Base-by-base conservation (phyloP, 1,284 basidiomycete genomes). In the Cutaneotrichosporon dermatis region DNA sequence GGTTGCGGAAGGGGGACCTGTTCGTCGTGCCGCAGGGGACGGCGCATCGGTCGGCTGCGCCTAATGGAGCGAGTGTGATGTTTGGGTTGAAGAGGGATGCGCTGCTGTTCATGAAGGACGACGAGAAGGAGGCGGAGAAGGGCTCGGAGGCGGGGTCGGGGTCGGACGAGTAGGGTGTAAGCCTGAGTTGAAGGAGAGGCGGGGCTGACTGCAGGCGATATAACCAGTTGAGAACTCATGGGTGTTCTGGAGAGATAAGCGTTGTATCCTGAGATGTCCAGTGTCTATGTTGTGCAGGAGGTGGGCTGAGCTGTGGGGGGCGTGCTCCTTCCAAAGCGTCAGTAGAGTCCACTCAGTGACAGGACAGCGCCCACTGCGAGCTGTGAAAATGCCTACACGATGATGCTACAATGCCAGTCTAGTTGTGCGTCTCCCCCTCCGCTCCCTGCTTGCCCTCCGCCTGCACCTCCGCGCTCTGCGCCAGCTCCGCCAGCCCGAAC, bases 21-120 rank as follows among this genome's bases (percentile, higher is more conserved):
- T 58, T 58, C 40, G 57, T 58, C 40, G 57, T 58, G 15, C 51
- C 57, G 1, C 12, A 35, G 12, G 44, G 44, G 16, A 58, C 57
- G 12, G 57, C 51, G 25, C 57, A 58, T 25, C 44, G 57, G 9
- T 36, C 33, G 9, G 43, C 39, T n/a, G n/a, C 34, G 37, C 51
- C 42, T n/a, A 34, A 48, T 6, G 57, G 57, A 6, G 57, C 57
- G 11, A 35, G 39, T 13, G 57, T 58, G 33, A 54, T 58, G 57
- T 58, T 58, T 8, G 35, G 53, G n/a, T 40, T 58, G 1, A 40
- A 37, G 13, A 33, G 15, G 15, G 51, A 42, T 11, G 50, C 51
- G n/a, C 45, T 58, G 15, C 43, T 53, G 11, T 54, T 58, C n/a
- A 58, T 58, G 57, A 37, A 41, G 25, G 51, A 58, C 39, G 57